These are phyloP conservation scores for Chaetothyriales sp. DNA, from an alignment of 2,329 filamentous ascomycete genomes.

Conservation along the genomic window DNA sequence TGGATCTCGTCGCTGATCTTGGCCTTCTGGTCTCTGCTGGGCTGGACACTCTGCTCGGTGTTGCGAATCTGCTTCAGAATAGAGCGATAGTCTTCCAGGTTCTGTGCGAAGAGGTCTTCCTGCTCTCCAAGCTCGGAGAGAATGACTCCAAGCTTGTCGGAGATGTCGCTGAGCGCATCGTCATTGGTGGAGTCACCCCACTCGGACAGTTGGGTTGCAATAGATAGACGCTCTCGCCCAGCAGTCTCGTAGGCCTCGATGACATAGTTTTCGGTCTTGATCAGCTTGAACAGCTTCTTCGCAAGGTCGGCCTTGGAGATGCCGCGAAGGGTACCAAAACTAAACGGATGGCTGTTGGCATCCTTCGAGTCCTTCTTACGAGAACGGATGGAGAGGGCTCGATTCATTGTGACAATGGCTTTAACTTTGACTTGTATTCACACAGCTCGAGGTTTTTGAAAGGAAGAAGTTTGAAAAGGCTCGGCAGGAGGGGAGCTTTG, in stretches of 20 bases:
- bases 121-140: conserved; percentile 86
- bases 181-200: conserved; percentile 91
- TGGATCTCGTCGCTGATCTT: conserved; percentile 90
- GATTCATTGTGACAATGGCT: conserved; percentile 23
- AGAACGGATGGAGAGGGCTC: conserved; percentile 27
- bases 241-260: conserved; percentile 74
- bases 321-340: conserved; percentile 60
- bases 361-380: conserved; percentile 22
- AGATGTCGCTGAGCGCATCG: conserved; percentile 73
- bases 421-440: not conserved
- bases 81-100: conserved; percentile 67
- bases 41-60: conserved; percentile 89
- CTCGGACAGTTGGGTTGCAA: conserved; percentile 82
- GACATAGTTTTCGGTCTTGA: conserved; percentile 86
- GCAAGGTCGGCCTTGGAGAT: conserved; percentile 75
- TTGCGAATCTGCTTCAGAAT: conserved; percentile 86
- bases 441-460: not conserved
- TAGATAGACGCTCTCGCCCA: conserved; percentile 65
- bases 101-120: conserved; percentile 75
- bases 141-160: conserved; percentile 88
- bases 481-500: not conserved
- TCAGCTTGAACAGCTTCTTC: conserved; percentile 75
- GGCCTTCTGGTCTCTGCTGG: conserved; percentile 68
- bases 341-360: conserved; percentile 54
- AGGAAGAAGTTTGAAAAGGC: not conserved